phyloP scores from a whole-genome alignment of 306 rosid genomes.

The Castanospermum australe region DNA sequence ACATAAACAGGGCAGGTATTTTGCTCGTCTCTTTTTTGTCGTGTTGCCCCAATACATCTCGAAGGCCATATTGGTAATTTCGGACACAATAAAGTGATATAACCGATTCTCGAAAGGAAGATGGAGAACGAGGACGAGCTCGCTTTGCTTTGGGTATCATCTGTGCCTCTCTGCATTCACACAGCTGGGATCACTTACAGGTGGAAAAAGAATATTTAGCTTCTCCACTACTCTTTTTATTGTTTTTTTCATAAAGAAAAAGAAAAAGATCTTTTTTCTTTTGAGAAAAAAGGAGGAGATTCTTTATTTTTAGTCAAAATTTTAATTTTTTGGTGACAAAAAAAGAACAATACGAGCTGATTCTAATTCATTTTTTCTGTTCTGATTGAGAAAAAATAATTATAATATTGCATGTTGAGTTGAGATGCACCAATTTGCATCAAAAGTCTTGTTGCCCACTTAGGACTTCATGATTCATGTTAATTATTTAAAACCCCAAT shows the following conservation, averaged over 20 bases:
- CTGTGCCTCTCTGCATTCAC: slow-evolving; percentile 22
- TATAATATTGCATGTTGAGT: slow-evolving; percentile 8
- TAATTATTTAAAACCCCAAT: not conserved
- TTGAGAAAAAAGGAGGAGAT: not conserved
- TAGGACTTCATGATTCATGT: slow-evolving; percentile 21
- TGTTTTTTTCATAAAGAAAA: not conserved
- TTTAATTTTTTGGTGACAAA: not conserved
- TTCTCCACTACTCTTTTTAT: not conserved
- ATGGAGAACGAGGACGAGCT: slow-evolving; percentile 8
- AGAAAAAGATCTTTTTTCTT: no score
- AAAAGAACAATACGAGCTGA: not conserved
- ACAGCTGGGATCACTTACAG: slow-evolving; percentile 39
- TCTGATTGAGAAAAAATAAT: slow-evolving; percentile 5
- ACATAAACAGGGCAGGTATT: not conserved
- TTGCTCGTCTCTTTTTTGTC: not conserved
- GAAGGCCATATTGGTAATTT: slow-evolving; percentile 39
- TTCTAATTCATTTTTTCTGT: not conserved
- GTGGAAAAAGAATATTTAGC: slow-evolving; percentile 11
- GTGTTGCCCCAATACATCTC: not conserved
- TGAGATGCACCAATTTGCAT: slow-evolving; percentile 21
- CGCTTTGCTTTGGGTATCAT: no score
- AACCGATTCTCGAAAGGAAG: slow-evolving; percentile 31
- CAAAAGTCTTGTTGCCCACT: slow-evolving; percentile 11
- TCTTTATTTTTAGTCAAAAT: slow-evolving; percentile 13
- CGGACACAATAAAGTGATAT: not conserved